Base-by-base conservation (phyloP, 1,284 basidiomycete species). In the Jaminaea rosea region DNA sequence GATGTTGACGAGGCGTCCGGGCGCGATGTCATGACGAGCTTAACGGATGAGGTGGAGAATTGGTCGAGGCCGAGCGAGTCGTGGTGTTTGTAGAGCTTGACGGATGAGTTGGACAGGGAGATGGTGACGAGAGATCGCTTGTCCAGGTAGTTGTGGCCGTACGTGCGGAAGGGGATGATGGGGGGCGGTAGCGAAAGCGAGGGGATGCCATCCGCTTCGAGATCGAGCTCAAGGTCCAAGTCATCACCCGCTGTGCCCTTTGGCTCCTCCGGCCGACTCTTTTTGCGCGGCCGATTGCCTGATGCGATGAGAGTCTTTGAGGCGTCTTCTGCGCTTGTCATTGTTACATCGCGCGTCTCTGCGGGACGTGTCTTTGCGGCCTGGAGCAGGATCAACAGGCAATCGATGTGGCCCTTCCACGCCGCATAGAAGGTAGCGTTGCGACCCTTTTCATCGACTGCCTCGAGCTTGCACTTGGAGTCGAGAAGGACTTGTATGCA, bases 101-200 rank as follows among this genome's bases (percentile, higher is more conserved):
- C 66, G 44, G 67, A 70, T 34, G 56, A 60, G 60, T 72, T 67
- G 10, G 71, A 64, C 17, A 73, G n/a, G 1, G 85, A 84, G 42
- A 99, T 80, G 65, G 94, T 88, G 6, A 98, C 83, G 23, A 98
- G 80, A 63, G 84, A 83, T 49, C 85, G 84, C 72, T 85, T 86
- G 75, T 96, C 91, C 36, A 97, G 79, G 47, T 73, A 74, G 56
- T 71, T 74, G 63, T 73, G 72, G 7, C 74, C 74, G 44, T 74
- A 74, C 7, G 71, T 71, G 37, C 74, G 66, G 64, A 75, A 88
- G 6, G 94, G 92, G 80, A 99, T 96, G 76, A 97, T 97, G 1
- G 94, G 94, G 0, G 94, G 94, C 4, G 94, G 94, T 21, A 99
- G 80, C 21, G 87, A 90, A 8, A 99, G 79, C 4, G 87, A 87